These are phyloP conservation scores for Pichia sorboxylosa DNA, from an alignment of 1,139 yeast genomes.

Conservation along the genomic window DNA sequence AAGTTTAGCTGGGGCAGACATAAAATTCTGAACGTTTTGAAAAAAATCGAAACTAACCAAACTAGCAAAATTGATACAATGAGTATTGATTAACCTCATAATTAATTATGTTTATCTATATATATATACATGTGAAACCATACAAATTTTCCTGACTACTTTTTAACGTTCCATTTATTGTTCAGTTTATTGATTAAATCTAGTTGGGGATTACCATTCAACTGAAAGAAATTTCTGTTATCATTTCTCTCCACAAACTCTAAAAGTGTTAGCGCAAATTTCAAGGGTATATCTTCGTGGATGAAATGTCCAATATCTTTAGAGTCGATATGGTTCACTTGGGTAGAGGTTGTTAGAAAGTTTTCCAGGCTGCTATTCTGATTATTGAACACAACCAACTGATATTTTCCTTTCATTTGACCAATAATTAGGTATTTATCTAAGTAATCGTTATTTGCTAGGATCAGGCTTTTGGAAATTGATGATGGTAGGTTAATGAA, in stretches of 20 bases:
- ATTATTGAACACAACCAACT: conserved; percentile 56
- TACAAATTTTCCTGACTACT: too few relatives aligned
- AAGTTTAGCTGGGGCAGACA: conserved; percentile 81
- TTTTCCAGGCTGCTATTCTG: conserved; percentile 8
- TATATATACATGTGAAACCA: too few relatives aligned
- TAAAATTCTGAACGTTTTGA: conserved; percentile 73
- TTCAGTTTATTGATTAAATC: conserved; percentile 32
- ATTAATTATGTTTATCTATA: not conserved
- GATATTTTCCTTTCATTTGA: conserved; percentile 95
- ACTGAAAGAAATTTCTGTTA: conserved; percentile 9
- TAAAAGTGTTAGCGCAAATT: conserved; percentile 44
- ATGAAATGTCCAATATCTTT: conserved; percentile 70
- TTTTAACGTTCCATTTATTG: conserved; percentile 43
- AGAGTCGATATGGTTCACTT: conserved; percentile 15
- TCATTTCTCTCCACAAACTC: conserved; percentile 40
- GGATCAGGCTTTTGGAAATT: conserved; percentile 57
- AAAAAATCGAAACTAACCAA: conserved; percentile 31
- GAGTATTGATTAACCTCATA: conserved; percentile 28
- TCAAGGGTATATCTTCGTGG: conserved; percentile 78
- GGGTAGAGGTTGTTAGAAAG: conserved; percentile 17
- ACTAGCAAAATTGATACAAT: conserved; percentile 25
- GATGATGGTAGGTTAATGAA: conserved; percentile 34
- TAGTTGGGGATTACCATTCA: conserved; percentile 14
- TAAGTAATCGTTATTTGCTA: conserved; percentile 86
- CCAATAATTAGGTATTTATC: conserved; percentile 83